phyloP scores from a whole-genome alignment of 23 red algal genomes.

The Gracilaria domingensis region DNA sequence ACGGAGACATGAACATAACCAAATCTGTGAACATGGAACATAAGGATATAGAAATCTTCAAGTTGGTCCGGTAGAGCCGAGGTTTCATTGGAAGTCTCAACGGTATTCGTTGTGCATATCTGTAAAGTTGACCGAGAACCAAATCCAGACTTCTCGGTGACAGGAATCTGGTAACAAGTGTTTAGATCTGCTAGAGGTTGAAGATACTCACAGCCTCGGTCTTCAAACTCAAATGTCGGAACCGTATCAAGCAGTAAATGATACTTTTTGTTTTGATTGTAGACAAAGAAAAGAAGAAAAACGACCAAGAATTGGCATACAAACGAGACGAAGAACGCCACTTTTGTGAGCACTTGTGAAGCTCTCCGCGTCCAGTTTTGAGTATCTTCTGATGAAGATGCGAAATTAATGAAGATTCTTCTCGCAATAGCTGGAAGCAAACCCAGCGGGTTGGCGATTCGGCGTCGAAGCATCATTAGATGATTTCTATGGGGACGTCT shows the following conservation, averaged over 20 bases:
- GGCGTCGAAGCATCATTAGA: not conserved
- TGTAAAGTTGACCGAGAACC: not conserved
- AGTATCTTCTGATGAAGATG: not conserved
- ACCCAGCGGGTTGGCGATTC: not conserved
- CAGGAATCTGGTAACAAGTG: not conserved
- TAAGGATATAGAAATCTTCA: too few relatives aligned
- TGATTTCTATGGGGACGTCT: not conserved
- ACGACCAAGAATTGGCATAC: too few relatives aligned
- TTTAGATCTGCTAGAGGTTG: not conserved
- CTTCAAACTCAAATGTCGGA: not conserved
- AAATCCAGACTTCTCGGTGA: conserved; percentile 10
- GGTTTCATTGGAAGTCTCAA: too few relatives aligned
- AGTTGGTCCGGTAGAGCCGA: too few relatives aligned
- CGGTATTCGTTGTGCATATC: not conserved
- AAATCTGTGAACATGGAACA: not conserved
- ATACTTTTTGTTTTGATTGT: conserved; percentile 1
- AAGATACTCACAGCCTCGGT: conserved; percentile 4
- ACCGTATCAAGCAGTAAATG: not conserved
- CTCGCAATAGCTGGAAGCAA: not conserved
- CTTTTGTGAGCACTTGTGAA: too few relatives aligned
- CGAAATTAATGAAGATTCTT: not conserved
- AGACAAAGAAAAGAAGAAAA: not conserved
- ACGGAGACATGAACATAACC: not conserved
- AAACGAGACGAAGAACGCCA: too few relatives aligned
- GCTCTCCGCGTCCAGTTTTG: not conserved